Conservation (phyloP, 306 rosid genomes). For the Quercus agrifolia region DNA sequence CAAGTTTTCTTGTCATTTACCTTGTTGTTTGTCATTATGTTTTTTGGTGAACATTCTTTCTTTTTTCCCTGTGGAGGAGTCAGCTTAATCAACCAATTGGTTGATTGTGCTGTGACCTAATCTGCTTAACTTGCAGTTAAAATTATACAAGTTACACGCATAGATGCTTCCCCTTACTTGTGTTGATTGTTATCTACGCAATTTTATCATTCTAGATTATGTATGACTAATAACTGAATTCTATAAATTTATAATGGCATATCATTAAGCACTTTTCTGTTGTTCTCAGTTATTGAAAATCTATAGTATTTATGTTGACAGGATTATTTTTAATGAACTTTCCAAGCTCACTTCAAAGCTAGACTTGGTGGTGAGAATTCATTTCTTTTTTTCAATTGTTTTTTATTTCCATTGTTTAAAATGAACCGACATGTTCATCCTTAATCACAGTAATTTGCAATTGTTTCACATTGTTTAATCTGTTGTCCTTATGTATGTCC, state of each 20-base stretch:
- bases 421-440: slow-evolving; percentile 19
- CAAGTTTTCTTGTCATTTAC: too few relatives aligned
- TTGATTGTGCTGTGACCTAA: too few relatives aligned
- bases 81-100: too few relatives aligned
- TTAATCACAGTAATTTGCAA: slow-evolving; percentile 21
- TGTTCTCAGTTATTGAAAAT: slow-evolving; percentile 2
- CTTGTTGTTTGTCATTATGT: too few relatives aligned
- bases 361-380: slow-evolving; percentile 56
- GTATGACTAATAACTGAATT: slow-evolving; percentile 9
- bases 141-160: too few relatives aligned
- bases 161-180: too few relatives aligned
- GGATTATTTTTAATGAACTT: slow-evolving; percentile 72
- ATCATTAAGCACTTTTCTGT: slow-evolving; percentile 6
- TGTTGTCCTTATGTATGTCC: background rate
- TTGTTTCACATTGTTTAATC: background rate
- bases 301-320: slow-evolving; percentile 30
- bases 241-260: background rate
- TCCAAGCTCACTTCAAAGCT: slow-evolving; percentile 57
- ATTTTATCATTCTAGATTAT: too few relatives aligned
- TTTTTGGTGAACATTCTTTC: too few relatives aligned
- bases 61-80: too few relatives aligned
- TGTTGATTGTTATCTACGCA: too few relatives aligned
- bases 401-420: slow-evolving; percentile 11
- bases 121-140: too few relatives aligned
- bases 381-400: slow-evolving; percentile 9